phyloP scores from a whole-genome alignment of 2,329 filamentous ascomycete species.

The Trichophyton schoenleinii region DNA sequence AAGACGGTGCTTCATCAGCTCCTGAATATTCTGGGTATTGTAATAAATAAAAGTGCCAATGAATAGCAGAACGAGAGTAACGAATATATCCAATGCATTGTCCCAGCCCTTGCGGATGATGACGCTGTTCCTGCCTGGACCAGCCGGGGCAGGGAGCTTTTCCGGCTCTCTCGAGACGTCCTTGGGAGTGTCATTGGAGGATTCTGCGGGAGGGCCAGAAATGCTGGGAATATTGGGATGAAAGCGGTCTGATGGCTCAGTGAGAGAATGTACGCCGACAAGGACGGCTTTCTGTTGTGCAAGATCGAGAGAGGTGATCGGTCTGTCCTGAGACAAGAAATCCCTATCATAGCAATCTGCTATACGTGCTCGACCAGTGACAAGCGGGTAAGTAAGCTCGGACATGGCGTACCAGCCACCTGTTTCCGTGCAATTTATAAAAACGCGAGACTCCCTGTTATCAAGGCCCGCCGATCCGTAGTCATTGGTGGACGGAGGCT shows the following conservation, averaged over 20 bases:
- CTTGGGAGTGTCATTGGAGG: slow-evolving; percentile 28
- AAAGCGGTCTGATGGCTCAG: slow-evolving; percentile 30
- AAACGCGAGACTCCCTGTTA: slow-evolving; percentile 54
- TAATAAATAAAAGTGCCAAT: slow-evolving; percentile 33
- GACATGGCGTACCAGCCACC: slow-evolving; percentile 93
- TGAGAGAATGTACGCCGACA: slow-evolving; percentile 59
- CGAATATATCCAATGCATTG: slow-evolving; percentile 34
- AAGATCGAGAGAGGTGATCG: slow-evolving; percentile 26
- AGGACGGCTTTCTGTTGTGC: slow-evolving; percentile 48
- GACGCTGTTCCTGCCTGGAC: slow-evolving; percentile 28
- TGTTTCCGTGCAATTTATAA: slow-evolving; percentile 73
- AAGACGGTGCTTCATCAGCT: slow-evolving; percentile 32
- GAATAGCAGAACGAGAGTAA: slow-evolving; percentile 29
- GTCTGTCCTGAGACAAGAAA: slow-evolving; percentile 30
- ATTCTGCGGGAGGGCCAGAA: slow-evolving; percentile 26
- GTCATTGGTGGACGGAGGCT: slow-evolving; percentile 47
- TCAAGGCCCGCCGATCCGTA: slow-evolving; percentile 28
- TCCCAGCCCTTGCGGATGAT: slow-evolving; percentile 37
- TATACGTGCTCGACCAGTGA: slow-evolving; percentile 54
- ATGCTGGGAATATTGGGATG: slow-evolving; percentile 34
- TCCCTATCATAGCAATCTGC: slow-evolving; percentile 46
- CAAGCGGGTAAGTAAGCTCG: slow-evolving; percentile 70
- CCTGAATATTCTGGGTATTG: slow-evolving; percentile 31
- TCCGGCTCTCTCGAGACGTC: slow-evolving; percentile 26
- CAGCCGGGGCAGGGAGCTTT: slow-evolving; percentile 26